Evolutionary conservation across 1,139 yeast genomes (phyloP), one percentile per base, ranked within the genome.

Genomic region (Arxiozyma bovina): DNA sequence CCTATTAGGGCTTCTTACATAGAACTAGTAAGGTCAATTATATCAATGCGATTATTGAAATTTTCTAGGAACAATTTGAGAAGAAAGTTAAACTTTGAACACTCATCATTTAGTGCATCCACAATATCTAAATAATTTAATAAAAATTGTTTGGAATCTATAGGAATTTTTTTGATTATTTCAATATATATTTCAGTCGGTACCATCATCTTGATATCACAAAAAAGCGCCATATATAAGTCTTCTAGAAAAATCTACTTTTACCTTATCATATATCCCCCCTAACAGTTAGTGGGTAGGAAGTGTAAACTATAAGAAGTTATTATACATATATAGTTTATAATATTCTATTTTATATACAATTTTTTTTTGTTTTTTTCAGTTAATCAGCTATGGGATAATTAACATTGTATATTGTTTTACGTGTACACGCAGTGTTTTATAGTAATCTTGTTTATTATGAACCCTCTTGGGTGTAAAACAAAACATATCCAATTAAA

Each of bases 161-260:
- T 25, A 21, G 57, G 54, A 34, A 59, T 41, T 45, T 53, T 51
- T 2, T 57, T 43, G 8, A 58, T 43, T 12, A 59, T 54, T 44
- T 54, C 46, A n/a, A 52, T 44, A 20, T 57, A 42, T 11, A 59
- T 53, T 42, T 59, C 62, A 2, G 54, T n/a, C 15, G 61, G 62
- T 12, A 58, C 11, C 40, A 34, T 34, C n/a, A 3, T 34, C 4
- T 15, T n/a, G n/a, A n/a, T 9, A 2, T 6, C n/a, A 34, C 4
- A 8, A 15, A 15, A 34, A 34, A 15, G 17, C 12, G n/a, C n/a
- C 40, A 34, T 12, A 34, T 34, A 4, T 34, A 34, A 9, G n/a
- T 5, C 8, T 5, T 7, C 8, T 27, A 8, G 9, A 27, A 27
- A 27, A 27, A 6, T 4, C 30, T 7, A 27, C 30, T 27, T 8